Evolutionary conservation across 345 rosid genomes (phyloP).

Genomic region (Populus nigra): DNA sequence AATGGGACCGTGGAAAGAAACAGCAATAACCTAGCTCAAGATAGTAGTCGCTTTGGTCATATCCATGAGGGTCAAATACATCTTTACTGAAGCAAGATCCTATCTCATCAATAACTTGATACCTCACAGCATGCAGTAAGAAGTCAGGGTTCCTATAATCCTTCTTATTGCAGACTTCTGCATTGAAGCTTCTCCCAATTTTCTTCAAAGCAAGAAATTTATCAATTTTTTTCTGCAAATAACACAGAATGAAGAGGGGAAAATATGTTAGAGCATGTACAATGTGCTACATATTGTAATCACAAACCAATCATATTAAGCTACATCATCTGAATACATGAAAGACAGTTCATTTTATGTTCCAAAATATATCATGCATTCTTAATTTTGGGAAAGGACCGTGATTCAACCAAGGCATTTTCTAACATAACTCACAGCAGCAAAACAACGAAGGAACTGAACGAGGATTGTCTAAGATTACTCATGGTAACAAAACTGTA

Average conservation of each 20-base stretch:
- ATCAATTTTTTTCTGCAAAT: constrained; percentile 64
- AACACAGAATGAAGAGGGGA: constrained; percentile 16
- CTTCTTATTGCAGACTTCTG: constrained; percentile 91
- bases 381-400: background rate
- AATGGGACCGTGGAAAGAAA: background rate
- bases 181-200: constrained; percentile 89
- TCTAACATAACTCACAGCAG: background rate
- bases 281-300: background rate
- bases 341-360: background rate
- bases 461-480: background rate
- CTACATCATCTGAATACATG: background rate
- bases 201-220: constrained; percentile 76
- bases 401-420: background rate
- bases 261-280: constrained; percentile 1
- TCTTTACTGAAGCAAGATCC: constrained; percentile 94
- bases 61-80: constrained; percentile 91
- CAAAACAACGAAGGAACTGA: background rate
- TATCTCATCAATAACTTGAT: constrained; percentile 86
- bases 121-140: constrained; percentile 84
- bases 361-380: background rate
- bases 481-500: background rate
- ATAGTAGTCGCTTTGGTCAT: constrained; percentile 74
- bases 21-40: constrained; percentile 66
- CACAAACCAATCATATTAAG: constrained; percentile 1
- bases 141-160: constrained; percentile 95